Evolutionary conservation across 2,329 filamentous ascomycete genomes (phyloP).

Genomic region (Dothiorella sarmentorum): DNA sequence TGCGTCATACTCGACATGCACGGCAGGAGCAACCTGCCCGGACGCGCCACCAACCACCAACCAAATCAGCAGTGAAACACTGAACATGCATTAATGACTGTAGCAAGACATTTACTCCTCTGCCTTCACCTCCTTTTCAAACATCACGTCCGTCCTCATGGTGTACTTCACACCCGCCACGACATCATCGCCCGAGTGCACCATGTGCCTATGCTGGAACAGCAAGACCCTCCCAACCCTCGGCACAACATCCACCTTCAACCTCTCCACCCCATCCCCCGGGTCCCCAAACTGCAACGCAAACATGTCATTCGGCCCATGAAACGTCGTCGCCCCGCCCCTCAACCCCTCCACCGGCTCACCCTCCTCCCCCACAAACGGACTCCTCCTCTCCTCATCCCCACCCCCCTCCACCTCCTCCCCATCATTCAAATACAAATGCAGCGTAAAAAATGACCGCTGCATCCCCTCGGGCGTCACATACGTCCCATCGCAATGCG

Average conservation of each 20-base stretch:
- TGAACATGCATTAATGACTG: too few species aligned
- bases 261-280: constrained; percentile 25
- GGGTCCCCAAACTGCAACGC: background rate
- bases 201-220: constrained; percentile 53
- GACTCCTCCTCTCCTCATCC: background rate
- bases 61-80: background rate
- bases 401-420: constrained; percentile 22
- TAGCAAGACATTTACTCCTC: too few species aligned
- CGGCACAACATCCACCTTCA: constrained; percentile 45
- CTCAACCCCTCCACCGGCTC: constrained; percentile 36
- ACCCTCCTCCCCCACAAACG: constrained; percentile 21
- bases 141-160: constrained; percentile 56
- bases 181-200: constrained; percentile 56
- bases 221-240: constrained; percentile 52
- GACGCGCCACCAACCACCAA: too few species aligned
- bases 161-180: constrained; percentile 53
- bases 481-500: constrained; percentile 67
- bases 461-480: constrained; percentile 52
- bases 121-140: constrained; percentile 23
- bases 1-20: too few species aligned
- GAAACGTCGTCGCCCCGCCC: constrained; percentile 56
- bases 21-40: too few species aligned
- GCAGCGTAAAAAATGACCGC: constrained; percentile 53
- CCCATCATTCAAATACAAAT: constrained; percentile 53
- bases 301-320: constrained; percentile 22